Conservation (phyloP, 2,329 filamentous ascomycete species). For the Byssochlamys sp. region DNA sequence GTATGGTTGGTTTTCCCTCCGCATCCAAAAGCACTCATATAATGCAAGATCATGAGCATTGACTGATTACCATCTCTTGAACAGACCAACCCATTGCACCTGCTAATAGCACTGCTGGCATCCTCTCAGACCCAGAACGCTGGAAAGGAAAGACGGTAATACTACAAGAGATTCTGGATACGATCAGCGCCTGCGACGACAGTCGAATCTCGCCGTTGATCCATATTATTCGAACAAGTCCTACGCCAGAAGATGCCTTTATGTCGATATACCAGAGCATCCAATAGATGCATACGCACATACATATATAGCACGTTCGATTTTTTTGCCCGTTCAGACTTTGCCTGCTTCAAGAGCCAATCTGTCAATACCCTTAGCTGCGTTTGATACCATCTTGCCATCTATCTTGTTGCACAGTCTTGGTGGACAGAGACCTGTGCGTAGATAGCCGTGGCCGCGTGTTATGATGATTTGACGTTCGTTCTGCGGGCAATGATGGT, state of each 20-base stretch:
- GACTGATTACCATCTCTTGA: not conserved
- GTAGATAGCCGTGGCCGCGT: too few species aligned
- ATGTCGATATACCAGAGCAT: conserved; percentile 11
- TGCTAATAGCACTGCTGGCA: not conserved
- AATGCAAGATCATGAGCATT: not conserved
- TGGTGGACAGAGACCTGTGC: too few species aligned
- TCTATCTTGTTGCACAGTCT: too few species aligned
- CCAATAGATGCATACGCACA: not conserved
- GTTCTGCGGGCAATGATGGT: too few species aligned
- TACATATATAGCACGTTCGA: not conserved
- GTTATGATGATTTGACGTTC: too few species aligned
- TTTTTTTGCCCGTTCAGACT: not conserved
- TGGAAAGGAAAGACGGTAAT: conserved; percentile 19
- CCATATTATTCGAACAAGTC: conserved; percentile 17
- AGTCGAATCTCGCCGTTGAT: conserved; percentile 15
- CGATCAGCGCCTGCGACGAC: conserved; percentile 19
- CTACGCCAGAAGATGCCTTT: conserved; percentile 20
- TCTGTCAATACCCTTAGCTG: too few species aligned
- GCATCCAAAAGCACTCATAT: not conserved
- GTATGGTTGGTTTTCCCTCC: not conserved
- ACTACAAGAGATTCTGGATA: conserved; percentile 17
- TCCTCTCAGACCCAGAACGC: conserved; percentile 5
- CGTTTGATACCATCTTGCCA: too few species aligned
- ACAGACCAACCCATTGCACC: not conserved
- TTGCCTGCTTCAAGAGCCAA: not conserved